phyloP scores from a whole-genome alignment of 306 rosid species.

The Sechiopsis laciniata region DNA sequence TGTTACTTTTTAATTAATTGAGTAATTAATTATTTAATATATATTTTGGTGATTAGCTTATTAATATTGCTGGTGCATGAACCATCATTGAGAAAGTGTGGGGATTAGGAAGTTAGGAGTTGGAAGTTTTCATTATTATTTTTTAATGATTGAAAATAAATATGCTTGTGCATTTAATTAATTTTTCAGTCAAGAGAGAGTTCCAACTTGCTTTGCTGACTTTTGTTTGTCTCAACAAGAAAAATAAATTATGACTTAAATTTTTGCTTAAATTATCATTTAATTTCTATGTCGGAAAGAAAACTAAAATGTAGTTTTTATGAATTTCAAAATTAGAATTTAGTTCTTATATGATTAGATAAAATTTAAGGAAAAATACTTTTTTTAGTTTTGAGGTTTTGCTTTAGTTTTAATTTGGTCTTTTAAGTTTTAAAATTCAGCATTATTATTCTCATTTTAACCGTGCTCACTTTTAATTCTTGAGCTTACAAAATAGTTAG shows the following conservation, averaged over 20 bases:
- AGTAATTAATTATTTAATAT: not conserved
- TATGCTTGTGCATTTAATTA: not conserved
- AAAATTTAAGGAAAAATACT: no score
- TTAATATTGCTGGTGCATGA: slow-evolving; percentile 19
- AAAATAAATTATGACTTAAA: not conserved
- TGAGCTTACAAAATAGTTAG: no score
- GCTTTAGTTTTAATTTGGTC: no score
- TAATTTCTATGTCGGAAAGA: no score
- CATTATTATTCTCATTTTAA: no score
- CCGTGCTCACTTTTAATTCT: no score
- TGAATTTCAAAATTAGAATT: no score
- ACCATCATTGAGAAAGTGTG: slow-evolving; percentile 4
- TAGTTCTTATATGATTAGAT: no score
- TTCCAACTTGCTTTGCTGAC: slow-evolving; percentile 1
- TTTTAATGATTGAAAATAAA: not conserved
- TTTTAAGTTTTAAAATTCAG: no score
- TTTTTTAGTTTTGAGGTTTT: no score
- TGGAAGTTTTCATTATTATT: slow-evolving; percentile 9
- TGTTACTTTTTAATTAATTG: not conserved
- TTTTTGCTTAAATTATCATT: not conserved
- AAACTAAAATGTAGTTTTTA: no score
- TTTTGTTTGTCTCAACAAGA: not conserved
- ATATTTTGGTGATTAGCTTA: not conserved
- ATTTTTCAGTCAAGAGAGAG: not conserved
- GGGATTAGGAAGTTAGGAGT: slow-evolving; percentile 9